Evolutionary conservation across 495 filamentous ascomycete species (phyloP).

Genomic region (Aspergillus cavernicola): DNA sequence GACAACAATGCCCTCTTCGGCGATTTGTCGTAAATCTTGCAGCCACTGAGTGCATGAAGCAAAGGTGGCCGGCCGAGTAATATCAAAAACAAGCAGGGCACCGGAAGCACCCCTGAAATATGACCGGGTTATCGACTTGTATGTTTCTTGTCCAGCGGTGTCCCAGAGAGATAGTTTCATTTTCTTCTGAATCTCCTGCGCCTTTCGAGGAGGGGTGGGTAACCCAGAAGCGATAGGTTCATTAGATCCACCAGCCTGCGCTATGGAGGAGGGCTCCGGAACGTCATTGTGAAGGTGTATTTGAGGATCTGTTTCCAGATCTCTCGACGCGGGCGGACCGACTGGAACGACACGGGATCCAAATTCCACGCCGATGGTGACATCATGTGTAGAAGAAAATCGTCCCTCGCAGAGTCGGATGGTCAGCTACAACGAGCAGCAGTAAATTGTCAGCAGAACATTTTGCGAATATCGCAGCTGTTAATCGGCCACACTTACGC

Average conservation of each 20-base stretch:
- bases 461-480: neutral
- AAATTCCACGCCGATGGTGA: slow-evolving; percentile 98
- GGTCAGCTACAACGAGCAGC: slow-evolving; percentile 55
- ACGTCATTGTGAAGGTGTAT: slow-evolving; percentile 12
- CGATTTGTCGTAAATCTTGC: slow-evolving; percentile 85
- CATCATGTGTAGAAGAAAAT: slow-evolving; percentile 88
- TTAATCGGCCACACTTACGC: slow-evolving; percentile 39
- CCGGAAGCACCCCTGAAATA: slow-evolving; percentile 95
- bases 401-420: slow-evolving; percentile 96
- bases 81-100: slow-evolving; percentile 92
- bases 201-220: slow-evolving; percentile 36
- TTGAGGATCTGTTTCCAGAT: slow-evolving; percentile 37
- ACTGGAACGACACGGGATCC: slow-evolving; percentile 91
- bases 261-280: slow-evolving; percentile 9
- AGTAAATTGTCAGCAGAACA: slow-evolving; percentile 11
- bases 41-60: slow-evolving; percentile 83
- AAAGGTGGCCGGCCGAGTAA: slow-evolving; percentile 82
- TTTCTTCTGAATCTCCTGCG: slow-evolving; percentile 57
- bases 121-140: slow-evolving; percentile 88
- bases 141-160: slow-evolving; percentile 95
- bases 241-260: slow-evolving; percentile 10
- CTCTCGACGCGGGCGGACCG: slow-evolving; percentile 61
- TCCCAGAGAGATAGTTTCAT: slow-evolving; percentile 90
- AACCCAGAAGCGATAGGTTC: slow-evolving; percentile 29
- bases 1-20: slow-evolving; percentile 89